Evolutionary conservation across 139 green algal species (phyloP).

Genomic region (Chlamydomonas applanata): DNA sequence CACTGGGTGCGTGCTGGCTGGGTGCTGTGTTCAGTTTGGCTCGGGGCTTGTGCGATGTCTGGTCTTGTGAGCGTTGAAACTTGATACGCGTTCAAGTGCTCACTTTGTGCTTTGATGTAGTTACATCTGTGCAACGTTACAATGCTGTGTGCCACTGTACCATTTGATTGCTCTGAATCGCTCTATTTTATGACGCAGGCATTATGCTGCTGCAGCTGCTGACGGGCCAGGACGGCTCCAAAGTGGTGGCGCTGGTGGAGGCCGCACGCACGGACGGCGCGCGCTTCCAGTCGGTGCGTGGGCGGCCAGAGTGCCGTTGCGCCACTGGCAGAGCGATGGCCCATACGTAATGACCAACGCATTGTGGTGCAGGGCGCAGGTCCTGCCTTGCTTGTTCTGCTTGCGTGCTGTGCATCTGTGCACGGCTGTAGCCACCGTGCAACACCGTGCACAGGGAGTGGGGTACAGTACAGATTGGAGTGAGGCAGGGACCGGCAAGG

Average conservation of each 20-base stretch:
- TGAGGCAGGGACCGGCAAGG: no score
- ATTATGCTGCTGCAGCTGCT: conserved; percentile 47
- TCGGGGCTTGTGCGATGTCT: background rate
- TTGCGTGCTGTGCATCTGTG: no score
- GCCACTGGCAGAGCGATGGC: no score
- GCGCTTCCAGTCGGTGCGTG: conserved; percentile 16
- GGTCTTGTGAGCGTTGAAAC: background rate
- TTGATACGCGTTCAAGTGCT: no score
- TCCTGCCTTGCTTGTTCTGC: no score
- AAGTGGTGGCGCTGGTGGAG: conserved; percentile 31
- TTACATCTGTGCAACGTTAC: background rate
- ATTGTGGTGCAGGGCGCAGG: no score
- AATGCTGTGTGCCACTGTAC: background rate
- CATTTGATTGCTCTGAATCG: no score
- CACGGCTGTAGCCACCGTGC: no score
- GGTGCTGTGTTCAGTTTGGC: background rate
- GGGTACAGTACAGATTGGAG: no score
- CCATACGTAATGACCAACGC: no score
- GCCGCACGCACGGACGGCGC: conserved; percentile 13
- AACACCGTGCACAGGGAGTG: no score
- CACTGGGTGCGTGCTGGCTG: conserved; percentile 33
- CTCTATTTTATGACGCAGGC: no score
- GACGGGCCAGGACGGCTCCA: conserved; percentile 16
- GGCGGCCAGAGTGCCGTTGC: background rate
- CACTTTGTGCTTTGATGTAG: background rate